A percentile compares a stretch with the other conserved stretches of the same genome.
Conservation (phyloP, 441 rosid species). For the Isatis lusitanica region DNA sequence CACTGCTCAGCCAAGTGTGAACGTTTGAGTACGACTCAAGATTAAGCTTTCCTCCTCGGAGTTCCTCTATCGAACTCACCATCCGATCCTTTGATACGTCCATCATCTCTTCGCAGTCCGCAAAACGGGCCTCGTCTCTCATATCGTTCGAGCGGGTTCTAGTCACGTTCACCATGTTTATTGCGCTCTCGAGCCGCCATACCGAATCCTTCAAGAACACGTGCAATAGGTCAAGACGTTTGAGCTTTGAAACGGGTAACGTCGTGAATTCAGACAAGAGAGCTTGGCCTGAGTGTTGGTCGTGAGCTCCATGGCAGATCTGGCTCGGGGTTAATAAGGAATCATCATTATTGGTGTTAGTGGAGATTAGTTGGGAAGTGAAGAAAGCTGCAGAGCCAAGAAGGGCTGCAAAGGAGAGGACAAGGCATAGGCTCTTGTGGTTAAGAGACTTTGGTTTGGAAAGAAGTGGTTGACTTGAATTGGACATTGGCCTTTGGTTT, state of each 20-base stretch:
- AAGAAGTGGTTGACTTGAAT: constrained; percentile 48
- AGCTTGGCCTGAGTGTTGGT: constrained; percentile 46
- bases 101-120: constrained; percentile 60
- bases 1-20: constrained; percentile 69
- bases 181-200: constrained; percentile 32
- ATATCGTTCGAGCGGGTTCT: constrained; percentile 40
- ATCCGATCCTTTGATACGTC: constrained; percentile 56
- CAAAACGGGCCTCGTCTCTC: constrained; percentile 43
- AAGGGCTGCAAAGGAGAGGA: constrained; percentile 47
- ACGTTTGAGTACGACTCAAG: constrained; percentile 45
- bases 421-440: constrained; percentile 33
- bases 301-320: constrained; percentile 46
- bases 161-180: constrained; percentile 21
- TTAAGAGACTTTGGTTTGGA: constrained; percentile 38
- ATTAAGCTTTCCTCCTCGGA: constrained; percentile 33
- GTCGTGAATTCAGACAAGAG: constrained; percentile 42
- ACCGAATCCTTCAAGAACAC: constrained; percentile 40
- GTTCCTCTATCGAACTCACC: constrained; percentile 42
- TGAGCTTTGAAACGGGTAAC: constrained; percentile 18
- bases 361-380: constrained; percentile 26
- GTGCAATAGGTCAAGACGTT: constrained; percentile 41
- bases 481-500: constrained; percentile 24
- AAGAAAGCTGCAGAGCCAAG: constrained; percentile 39
- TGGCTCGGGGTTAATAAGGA: constrained; percentile 20
- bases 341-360: neutral